Evolutionary conservation across 805 yeast genomes (phyloP), one percentile per base, ranked within the genome.

Genomic region (Lachancea sp.): DNA sequence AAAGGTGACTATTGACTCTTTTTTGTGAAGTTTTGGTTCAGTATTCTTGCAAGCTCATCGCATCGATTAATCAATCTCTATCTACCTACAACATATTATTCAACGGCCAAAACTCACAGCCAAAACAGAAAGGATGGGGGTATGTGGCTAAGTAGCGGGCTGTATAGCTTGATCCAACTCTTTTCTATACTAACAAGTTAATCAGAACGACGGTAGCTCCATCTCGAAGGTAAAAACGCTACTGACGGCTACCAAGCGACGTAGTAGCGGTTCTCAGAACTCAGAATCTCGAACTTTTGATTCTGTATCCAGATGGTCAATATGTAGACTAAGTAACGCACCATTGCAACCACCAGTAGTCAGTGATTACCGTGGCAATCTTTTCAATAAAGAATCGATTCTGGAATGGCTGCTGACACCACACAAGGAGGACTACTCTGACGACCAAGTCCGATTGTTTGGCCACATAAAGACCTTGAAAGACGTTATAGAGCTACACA

Each of bases 131-230:
- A 42, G 3, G 16, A 43, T 43, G 46, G 46, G 46, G 6, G 46
- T 43, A 43, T 18, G 46, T 43, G 19, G 9, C 10, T 18, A 7
- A 33, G 13, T 19, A 35, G 15, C 38, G 4, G 15, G 26, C 12
- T 19, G 6, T 20, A 13, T 19, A 8, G n/a, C 38, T 35, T 5
- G 6, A 34, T 25, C n/a, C 16, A 19, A 7, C 15, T n/a, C 3
- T 11, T 25, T 15, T 41, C 29, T 20, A 45, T 42, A 26, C 18
- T 25, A 11, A 30, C 35, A 16, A 16, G 12, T 15, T 32, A 19
- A 11, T 17, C 36, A 70, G 74, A 78, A 77, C 49, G 91, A 84
- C 58, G 91, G 91, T n/a, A 88, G 90, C 2, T 72, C 85, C 1
- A 74, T 82, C 16, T 80, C 82, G 13, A 74, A 74, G 42, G 67